Evolutionary conservation across 2,329 filamentous ascomycete genomes (phyloP).

Genomic region (Sclerotinia spermophila): DNA sequence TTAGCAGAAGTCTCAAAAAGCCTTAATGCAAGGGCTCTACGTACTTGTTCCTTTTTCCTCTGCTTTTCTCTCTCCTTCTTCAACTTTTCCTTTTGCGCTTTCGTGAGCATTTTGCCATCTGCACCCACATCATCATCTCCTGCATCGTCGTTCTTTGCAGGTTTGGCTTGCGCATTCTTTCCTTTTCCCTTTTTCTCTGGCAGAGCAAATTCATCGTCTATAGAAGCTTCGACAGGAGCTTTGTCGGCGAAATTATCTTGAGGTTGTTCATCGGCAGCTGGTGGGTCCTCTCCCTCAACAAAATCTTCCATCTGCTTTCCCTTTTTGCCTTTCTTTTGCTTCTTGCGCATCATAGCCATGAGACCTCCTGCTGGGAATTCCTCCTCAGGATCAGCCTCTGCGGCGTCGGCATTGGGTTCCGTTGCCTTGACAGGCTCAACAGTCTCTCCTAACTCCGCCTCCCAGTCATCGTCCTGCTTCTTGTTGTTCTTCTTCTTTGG

Average conservation of each 20-base stretch:
- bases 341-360: constrained; percentile 77
- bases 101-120: constrained; percentile 75
- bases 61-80: constrained; percentile 99
- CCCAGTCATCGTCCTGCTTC: constrained; percentile 86
- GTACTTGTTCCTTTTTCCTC: constrained; percentile 94
- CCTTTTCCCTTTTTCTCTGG: constrained; percentile 71
- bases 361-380: constrained; percentile 57
- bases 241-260: constrained; percentile 55
- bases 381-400: constrained; percentile 48
- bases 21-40: constrained; percentile 26
- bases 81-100: constrained; percentile 96
- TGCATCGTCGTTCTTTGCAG: constrained; percentile 41
- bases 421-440: constrained; percentile 45
- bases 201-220: constrained; percentile 81
- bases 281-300: constrained; percentile 63
- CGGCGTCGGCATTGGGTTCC: constrained; percentile 45
- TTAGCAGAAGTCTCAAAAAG: constrained; percentile 18
- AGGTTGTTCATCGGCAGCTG: constrained; percentile 37
- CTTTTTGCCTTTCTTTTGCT: constrained; percentile 68
- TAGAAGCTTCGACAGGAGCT: constrained; percentile 73
- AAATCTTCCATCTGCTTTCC: constrained; percentile 68
- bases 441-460: constrained; percentile 81
- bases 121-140: constrained; percentile 51
- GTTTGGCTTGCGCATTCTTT: constrained; percentile 51
- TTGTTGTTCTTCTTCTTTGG: constrained; percentile 95